Conservation (phyloP, 352 stramenopile genomes). For the Phytopythium kandeliae region DNA sequence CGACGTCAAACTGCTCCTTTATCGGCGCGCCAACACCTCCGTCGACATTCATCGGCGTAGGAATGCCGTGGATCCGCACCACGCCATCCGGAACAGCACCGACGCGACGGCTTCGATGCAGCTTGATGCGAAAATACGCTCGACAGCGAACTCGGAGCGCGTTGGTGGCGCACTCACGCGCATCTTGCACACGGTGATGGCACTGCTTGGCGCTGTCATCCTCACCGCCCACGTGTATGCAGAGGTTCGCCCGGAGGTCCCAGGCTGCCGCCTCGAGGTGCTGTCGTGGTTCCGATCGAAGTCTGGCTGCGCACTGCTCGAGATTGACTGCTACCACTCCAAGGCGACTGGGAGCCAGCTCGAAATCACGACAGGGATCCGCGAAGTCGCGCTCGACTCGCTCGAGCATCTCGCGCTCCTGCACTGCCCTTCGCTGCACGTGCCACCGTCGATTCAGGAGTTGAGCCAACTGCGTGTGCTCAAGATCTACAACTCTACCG, state of each 20-base stretch:
- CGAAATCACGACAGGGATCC: constrained; percentile 13
- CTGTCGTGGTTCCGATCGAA: constrained; percentile 1
- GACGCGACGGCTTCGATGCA: neutral
- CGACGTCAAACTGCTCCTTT: constrained; percentile 5
- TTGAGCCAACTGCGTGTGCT: constrained; percentile 21
- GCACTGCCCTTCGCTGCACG: constrained; percentile 23
- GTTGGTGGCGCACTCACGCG: neutral
- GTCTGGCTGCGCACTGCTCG: constrained; percentile 11
- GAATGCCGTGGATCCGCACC: neutral
- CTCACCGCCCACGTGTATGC: neutral
- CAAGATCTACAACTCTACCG: constrained; percentile 36
- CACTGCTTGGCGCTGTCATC: neutral
- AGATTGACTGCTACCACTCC: constrained; percentile 22
- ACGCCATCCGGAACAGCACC: neutral
- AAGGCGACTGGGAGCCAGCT: constrained; percentile 8
- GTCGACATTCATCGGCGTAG: neutral
- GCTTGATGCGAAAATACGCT: neutral
- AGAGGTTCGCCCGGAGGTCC: neutral
- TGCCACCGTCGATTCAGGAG: constrained; percentile 13
- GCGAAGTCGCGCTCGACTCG: constrained; percentile 15
- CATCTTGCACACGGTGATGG: neutral
- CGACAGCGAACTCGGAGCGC: neutral
- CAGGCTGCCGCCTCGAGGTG: neutral
- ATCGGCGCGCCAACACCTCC: neutral
- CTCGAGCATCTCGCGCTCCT: constrained; percentile 23